Evolutionary conservation across 1,284 basidiomycete species (phyloP), one percentile per base, ranked within the genome.

Genomic region (Rhizoctonia solani): DNA sequence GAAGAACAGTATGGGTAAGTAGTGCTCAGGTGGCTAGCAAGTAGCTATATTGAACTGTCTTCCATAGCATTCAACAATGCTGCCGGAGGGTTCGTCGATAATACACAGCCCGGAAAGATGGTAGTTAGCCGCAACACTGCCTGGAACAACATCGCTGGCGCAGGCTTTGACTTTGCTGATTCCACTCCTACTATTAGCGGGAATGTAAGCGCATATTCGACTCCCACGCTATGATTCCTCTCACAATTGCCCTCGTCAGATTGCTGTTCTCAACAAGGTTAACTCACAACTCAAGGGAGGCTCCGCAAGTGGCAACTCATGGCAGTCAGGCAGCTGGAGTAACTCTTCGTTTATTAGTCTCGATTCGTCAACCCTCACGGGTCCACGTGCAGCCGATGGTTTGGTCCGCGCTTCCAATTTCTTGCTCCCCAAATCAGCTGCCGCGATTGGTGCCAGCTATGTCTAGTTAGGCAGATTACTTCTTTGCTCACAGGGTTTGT

Each of bases 41-140:
- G 30, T 3, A 8, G 23, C 41, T 6, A 25, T 41, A 16, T 9
- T 4, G n/a, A 44, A 27, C 19, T 23, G 21, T 21, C 6, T n/a
- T 14, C 27, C 5, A 21, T 29, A 54, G 39, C 54, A 14, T 66
- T 39, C 39, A 46, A 42, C 54, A 55, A 52, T 39, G 58, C 47
- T 5, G 63, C 41, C 27, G 61, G 47, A 9, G 69, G 69, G 13
- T 70, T 70, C 44, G 59, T 69, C 23, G 69, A 70, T 50, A 70
- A 70, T 44, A 69, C 61, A 21, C 67, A 69, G 23, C 59, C 59
- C 1, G 69, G 67, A 1, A 67, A 58, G 39, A 68, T 68, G 50
- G 42, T 47, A 11, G 42, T 70, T 39, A 30, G 39, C 23, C 59
- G 63, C 47, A 66, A 68, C 56, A 70, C 68, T 23, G 68, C 69